Evolutionary conservation across 2,329 filamentous ascomycete genomes (phyloP), one percentile per base, ranked within the genome.

Genomic region (Curvularia hawaiiensis): DNA sequence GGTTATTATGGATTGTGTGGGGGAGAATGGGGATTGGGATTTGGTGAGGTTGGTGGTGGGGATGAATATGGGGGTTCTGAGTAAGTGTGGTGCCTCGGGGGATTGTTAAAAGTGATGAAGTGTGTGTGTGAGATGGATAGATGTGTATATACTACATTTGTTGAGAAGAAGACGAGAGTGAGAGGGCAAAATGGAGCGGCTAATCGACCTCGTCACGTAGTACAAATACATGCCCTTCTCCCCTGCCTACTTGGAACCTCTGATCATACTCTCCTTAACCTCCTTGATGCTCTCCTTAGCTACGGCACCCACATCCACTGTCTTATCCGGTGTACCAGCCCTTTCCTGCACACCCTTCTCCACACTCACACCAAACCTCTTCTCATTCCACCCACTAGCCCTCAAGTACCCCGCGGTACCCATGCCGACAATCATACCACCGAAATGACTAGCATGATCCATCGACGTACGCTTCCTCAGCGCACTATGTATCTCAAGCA

Each of bases 1-100:
- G 58, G 88, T 98, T 44, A 89, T 98, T 26, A 95, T 90, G 60
- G 95, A 99, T 77, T 97, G 91, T 91, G 93, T 97, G 50, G 95
- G 95, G 2, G 81, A 88, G 59, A 83, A 88, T 61, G 92, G 89
- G 0, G 90, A 98, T 77, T 99, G 94, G 94, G 92, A 97, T 78
- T 77, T 98, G 53, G 86, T 96, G 35, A 85, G 88, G 62, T 90
- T 91, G 76, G 89, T 97, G 67, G 88, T 98, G 7, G 93, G 91
- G 7, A 93, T 96, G 91, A 99, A 99, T 74, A 85, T 89, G 24
- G 89, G 79, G 55, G 69, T 86, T 52, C 44, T 68, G 58, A 50
- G 52, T 41, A 63, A 57, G 49, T 52, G 22, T 10, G 3, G 22
- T 30, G 18, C 6, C 11, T 6, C 16, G 3, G 1, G 11, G 12